phyloP scores from a whole-genome alignment of 2,329 filamentous ascomycete species.

The Fusarium sp. region DNA sequence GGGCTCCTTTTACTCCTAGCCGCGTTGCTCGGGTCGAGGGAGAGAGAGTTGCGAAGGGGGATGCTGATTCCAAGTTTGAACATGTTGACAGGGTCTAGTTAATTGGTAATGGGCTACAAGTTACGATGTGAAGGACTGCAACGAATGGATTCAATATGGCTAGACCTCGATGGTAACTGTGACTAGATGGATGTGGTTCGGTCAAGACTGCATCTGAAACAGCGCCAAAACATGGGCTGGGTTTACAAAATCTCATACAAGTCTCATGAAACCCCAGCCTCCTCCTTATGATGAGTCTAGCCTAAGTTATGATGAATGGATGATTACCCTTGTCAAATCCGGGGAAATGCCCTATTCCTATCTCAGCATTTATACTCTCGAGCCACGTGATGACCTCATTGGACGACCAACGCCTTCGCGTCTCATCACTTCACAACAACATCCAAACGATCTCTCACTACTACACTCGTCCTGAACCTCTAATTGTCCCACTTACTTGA shows the following conservation, averaged over 20 bases:
- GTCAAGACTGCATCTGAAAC: not conserved
- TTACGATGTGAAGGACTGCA: not conserved
- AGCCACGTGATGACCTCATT: conserved; percentile 40
- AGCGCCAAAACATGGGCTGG: not conserved
- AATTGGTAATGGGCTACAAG: not conserved
- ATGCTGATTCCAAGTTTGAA: not conserved
- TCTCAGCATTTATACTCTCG: conserved; percentile 2
- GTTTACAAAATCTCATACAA: not conserved
- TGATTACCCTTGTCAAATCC: not conserved
- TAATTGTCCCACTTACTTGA: not conserved
- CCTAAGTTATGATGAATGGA: not conserved
- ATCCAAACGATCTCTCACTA: not conserved
- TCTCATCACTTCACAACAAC: not conserved
- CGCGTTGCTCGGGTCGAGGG: not conserved
- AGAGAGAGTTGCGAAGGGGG: not conserved
- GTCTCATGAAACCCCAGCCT: not conserved
- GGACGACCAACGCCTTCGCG: conserved; percentile 3
- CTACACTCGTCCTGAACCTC: not conserved
- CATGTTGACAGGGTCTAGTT: not conserved
- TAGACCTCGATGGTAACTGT: not conserved
- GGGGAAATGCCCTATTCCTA: conserved; percentile 32
- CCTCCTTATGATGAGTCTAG: not conserved
- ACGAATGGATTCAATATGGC: not conserved
- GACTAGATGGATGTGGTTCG: not conserved
- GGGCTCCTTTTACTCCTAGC: not conserved